Base-by-base conservation (phyloP, 495 filamentous ascomycete species). In the Aspergillus baeticus region DNA sequence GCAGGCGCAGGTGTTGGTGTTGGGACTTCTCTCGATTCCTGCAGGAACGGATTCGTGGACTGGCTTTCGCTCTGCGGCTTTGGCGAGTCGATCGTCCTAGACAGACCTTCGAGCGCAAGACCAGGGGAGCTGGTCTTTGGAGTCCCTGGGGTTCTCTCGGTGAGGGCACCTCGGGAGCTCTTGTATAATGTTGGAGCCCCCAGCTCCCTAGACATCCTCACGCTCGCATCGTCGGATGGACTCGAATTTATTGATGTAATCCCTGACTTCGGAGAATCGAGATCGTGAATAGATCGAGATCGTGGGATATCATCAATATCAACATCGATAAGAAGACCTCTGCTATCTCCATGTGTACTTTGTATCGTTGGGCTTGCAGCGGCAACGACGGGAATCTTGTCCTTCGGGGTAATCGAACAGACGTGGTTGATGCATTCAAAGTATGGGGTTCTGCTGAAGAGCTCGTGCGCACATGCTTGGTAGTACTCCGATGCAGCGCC, bases 401-500 rank as follows among this genome's bases (percentile, higher is more conserved):
- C 58, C 20, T 41, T 57, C 7, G 73, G 66, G 1, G 72, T 76
- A 18, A 77, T 66, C 0, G 74, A 74, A 54, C 78, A 82, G 20
- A 68, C 58, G 58, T 81, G 79, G 39, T 78, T 75, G 13, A 69
- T 44, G 39, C 79, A 81, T 39, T 78, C 73, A 51, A 82, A 82
- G 54, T 76, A 81, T 0, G 78, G 75, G 6, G 64, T 72, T 23
- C 68, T 65, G 56, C 73, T 79, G 46, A 79, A 75, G 26, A 78
- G 55, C 36, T 82, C 79, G 58, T 81, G 77, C 0, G 77, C 71
- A 61, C 76, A 78, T 6, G 77, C 79, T 53, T 81, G 76, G 31
- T 76, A 82, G 48, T 82, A 82, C 59, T 82, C 79, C 4, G 79
- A 77, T 3, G 77, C 77, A 36, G 68, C 59, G 14, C 79, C 79